Evolutionary conservation across 148 eudicot genomes (phyloP), one percentile per base, ranked within the genome.

Genomic region (Vaccinium myrtillus): DNA sequence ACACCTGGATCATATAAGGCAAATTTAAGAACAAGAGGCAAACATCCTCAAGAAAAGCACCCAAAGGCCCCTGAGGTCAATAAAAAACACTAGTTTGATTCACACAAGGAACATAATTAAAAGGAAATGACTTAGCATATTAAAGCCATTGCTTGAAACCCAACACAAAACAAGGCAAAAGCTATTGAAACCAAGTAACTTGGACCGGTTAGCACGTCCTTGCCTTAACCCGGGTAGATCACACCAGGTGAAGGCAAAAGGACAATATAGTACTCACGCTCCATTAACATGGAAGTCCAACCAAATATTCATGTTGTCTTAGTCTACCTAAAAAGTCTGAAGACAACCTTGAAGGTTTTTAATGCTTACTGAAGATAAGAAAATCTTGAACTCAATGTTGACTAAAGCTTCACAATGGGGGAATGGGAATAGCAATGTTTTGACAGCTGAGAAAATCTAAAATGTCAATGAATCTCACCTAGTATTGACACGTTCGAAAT

Each of bases 401-500:
- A 27, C 63, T 77, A 77, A 77, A 51, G 59, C 80, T 77, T 77
- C 80, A 49, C 51, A 65, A 65, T 9, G 39, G 32, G n/a, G 49
- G 58, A 48, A 63, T 36, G 13, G 16, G 53, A 21, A 48, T 25
- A 61, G 27, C 61, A 69, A 76, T 21, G 30, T 80, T n/a, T 16
- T 19, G n/a, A n/a, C 36, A 79, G 39, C 46, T 61, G 19, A 27
- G n/a, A 16, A 81, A 12, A 43, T 8, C 74, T 5, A 49, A 48
- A 53, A 49, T 67, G 14, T 65, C 77, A 82, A 49, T 58, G 83
- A 71, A 67, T 50, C 15, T 69, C 23, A 69, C 32, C 73, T 8
- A 65, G 71, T 23, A 16, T 8, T 65, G 71, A 51, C 30, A 18
- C 23, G 6, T 51, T 82, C 21, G 2, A 69, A 25, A 30, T 65